A percentile compares a stretch with the other conserved stretches of the same genome.
These are phyloP conservation scores for Paraconiothyrium brasiliense DNA, from an alignment of 2,329 filamentous ascomycete genomes.

Conservation along the genomic window DNA sequence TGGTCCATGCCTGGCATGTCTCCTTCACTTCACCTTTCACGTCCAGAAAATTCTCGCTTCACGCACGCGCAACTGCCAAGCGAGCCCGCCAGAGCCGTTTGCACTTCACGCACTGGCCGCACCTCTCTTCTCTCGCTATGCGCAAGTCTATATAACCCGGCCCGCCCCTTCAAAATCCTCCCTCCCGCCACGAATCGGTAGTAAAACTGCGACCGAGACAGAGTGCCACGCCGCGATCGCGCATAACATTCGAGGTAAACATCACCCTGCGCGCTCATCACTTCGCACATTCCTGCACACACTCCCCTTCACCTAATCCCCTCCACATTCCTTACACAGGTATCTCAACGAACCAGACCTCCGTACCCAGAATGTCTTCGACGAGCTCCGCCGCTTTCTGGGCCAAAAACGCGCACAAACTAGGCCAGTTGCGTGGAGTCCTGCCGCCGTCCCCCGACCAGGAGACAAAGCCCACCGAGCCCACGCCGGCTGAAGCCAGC, in stretches of 20 bases:
- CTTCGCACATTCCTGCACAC: neutral
- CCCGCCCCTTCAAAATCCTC: neutral
- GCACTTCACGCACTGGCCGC: neutral
- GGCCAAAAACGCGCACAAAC: neutral
- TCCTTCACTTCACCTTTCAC: constrained; percentile 2
- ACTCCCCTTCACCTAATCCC: neutral
- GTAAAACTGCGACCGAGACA: neutral
- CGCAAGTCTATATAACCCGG: neutral
- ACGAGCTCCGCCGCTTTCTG: constrained; percentile 2
- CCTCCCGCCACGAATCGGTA: neutral
- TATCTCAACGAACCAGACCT: neutral
- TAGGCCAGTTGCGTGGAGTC: neutral
- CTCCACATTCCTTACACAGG: neutral
- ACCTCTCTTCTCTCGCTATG: neutral
- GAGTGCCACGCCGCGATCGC: neutral
- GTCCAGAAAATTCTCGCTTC: neutral
- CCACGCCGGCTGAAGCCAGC: neutral
- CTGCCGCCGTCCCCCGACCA: neutral
- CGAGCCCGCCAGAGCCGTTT: constrained; percentile 1
- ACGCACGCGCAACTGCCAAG: neutral
- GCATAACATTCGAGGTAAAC: neutral
- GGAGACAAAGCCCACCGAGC: neutral
- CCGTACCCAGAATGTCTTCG: neutral
- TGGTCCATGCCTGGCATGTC: constrained; percentile 3
- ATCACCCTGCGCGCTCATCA: neutral